These are phyloP conservation scores for Brassica juncea DNA, from an alignment of 345 rosid genomes.

Conservation along the genomic window DNA sequence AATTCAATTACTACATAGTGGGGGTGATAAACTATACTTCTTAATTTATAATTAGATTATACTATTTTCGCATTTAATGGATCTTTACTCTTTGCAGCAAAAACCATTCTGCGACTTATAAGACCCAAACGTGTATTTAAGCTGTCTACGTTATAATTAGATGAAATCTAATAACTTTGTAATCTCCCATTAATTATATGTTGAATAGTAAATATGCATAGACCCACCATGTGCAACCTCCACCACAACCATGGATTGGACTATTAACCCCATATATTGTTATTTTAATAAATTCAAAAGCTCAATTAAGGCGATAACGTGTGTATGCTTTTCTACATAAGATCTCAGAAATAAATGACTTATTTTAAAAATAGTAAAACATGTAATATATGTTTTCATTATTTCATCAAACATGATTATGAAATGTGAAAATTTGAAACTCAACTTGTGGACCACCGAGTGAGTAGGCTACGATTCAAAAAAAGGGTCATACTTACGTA, in stretches of 20 bases:
- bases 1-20: background rate
- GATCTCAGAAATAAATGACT: background rate
- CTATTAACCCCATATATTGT: background rate
- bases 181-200: background rate
- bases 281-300: background rate
- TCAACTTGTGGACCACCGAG: conserved; percentile 23
- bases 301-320: conserved; percentile 19
- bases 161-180: background rate
- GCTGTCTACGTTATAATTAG: background rate
- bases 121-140: background rate
- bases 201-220: conserved; percentile 12
- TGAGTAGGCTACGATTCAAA: background rate
- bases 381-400: background rate
- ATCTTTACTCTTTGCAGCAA: conserved; percentile 1
- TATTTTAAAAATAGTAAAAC: background rate
- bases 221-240: conserved; percentile 35
- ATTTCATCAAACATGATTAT: background rate
- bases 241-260: conserved; percentile 13
- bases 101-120: background rate
- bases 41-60: background rate
- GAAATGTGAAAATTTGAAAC: conserved; percentile 17
- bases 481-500: background rate
- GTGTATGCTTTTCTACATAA: conserved; percentile 1
- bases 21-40: background rate
- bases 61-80: conserved; percentile 5